Conservation (phyloP, 2,329 filamentous ascomycete genomes). For the Bipolaris oryzae region DNA sequence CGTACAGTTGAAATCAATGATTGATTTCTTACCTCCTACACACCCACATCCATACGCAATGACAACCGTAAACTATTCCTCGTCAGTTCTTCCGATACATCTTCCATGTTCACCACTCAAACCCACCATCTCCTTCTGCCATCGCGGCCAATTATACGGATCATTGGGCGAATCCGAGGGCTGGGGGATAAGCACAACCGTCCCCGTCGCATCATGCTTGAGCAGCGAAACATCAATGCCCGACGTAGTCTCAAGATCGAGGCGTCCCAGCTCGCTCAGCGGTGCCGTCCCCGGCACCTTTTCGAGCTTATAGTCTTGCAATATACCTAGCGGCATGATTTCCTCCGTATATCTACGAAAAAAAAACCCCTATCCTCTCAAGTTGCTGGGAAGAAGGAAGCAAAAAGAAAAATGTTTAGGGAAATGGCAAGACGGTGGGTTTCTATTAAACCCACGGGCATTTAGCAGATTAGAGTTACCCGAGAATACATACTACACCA, state of each 20-base stretch:
- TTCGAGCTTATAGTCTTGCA: slow-evolving; percentile 30
- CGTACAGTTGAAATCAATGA: neutral
- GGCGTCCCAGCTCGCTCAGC: slow-evolving; percentile 25
- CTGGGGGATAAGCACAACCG: slow-evolving; percentile 59
- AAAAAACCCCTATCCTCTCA: too few species aligned
- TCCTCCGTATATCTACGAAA: neutral
- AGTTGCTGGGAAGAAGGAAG: neutral
- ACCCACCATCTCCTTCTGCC: slow-evolving; percentile 32
- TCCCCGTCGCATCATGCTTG: slow-evolving; percentile 34
- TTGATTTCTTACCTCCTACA: slow-evolving; percentile 25
- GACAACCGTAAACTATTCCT: slow-evolving; percentile 24
- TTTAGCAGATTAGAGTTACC: too few species aligned
- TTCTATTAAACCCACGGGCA: neutral
- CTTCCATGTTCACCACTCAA: accelerated
- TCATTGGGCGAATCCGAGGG: slow-evolving; percentile 57
- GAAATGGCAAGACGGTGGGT: neutral
- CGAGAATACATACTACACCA: too few species aligned
- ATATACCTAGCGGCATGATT: slow-evolving; percentile 32
- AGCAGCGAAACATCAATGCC: slow-evolving; percentile 24
- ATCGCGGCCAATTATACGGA: slow-evolving; percentile 58
- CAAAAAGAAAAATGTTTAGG: too few species aligned
- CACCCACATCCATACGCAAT: slow-evolving; percentile 32
- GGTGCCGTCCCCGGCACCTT: slow-evolving; percentile 34
- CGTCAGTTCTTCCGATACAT: neutral
- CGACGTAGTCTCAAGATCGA: slow-evolving; percentile 20